These are phyloP conservation scores for Pseudonectria buxi DNA, from an alignment of 2,329 filamentous ascomycete species.

Conservation along the genomic window DNA sequence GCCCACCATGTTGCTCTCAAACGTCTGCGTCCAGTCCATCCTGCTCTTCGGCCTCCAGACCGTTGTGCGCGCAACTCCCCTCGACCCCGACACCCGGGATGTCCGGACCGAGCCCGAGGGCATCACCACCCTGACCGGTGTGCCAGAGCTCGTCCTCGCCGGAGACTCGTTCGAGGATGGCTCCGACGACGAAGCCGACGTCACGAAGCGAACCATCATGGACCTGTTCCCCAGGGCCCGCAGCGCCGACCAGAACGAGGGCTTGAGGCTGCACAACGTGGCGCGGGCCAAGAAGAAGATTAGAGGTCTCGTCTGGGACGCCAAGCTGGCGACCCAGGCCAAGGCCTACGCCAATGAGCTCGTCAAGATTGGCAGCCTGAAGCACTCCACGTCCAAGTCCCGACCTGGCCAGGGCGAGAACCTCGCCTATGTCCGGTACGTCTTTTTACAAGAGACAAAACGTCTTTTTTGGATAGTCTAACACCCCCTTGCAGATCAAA, in stretches of 20 bases:
- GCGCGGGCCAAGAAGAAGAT: slow-evolving; percentile 13
- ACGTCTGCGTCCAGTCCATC: neutral
- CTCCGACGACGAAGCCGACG: neutral
- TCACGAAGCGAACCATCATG: slow-evolving; percentile 1
- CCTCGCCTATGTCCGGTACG: slow-evolving; percentile 12
- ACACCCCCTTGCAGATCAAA: slow-evolving; percentile 4
- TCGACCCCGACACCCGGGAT: slow-evolving; percentile 2
- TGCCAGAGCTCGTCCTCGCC: neutral
- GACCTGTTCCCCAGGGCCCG: slow-evolving; percentile 7
- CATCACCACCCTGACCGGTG: neutral
- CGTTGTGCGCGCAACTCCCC: slow-evolving; percentile 1
- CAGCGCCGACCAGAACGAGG: slow-evolving; percentile 10
- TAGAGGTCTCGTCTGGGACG: slow-evolving; percentile 9
- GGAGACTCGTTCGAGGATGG: neutral
- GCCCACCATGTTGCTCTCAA: slow-evolving; percentile 12
- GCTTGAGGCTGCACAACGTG: slow-evolving; percentile 11
- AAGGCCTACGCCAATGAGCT: slow-evolving; percentile 12
- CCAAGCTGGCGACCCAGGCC: slow-evolving; percentile 8
- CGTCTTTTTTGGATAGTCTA: neutral
- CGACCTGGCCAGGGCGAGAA: slow-evolving; percentile 17
- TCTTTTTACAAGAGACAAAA: neutral
- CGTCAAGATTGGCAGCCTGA: slow-evolving; percentile 8
- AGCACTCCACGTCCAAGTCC: slow-evolving; percentile 4
- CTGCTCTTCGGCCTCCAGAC: slow-evolving; percentile 8
- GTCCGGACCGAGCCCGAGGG: neutral